phyloP scores from a whole-genome alignment of 495 filamentous ascomycete genomes.

The Pyrenopolyporus hunteri region DNA sequence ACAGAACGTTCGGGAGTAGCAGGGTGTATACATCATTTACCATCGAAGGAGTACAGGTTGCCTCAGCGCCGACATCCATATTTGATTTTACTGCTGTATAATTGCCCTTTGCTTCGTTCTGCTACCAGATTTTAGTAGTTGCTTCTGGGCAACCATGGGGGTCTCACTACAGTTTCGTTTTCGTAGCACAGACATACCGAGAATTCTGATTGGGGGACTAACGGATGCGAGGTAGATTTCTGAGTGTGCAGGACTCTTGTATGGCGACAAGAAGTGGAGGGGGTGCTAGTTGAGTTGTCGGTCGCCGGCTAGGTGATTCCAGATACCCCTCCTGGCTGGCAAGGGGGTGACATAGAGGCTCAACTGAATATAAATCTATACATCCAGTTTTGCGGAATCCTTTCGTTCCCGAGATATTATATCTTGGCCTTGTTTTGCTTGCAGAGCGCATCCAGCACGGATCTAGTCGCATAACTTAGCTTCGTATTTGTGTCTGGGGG shows the following conservation, averaged over 20 bases:
- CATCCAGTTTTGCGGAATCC: slow-evolving; percentile 8
- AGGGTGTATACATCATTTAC: slow-evolving; percentile 23
- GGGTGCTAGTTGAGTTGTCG: slow-evolving; percentile 12
- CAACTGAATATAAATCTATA: slow-evolving; percentile 34
- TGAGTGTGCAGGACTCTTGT: slow-evolving; percentile 28
- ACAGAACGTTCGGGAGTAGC: slow-evolving; percentile 38
- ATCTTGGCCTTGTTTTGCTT: neutral
- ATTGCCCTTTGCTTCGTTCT: slow-evolving; percentile 26
- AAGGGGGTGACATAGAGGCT: slow-evolving; percentile 27
- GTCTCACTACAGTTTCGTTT: slow-evolving; percentile 21
- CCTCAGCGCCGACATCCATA: slow-evolving; percentile 10
- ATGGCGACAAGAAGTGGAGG: slow-evolving; percentile 12
- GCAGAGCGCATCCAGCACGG: too few relatives aligned
- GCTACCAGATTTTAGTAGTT: slow-evolving; percentile 6
- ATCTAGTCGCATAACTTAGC: too few relatives aligned
- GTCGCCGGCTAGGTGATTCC: slow-evolving; percentile 34
- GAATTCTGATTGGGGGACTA: slow-evolving; percentile 21
- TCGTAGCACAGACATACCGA: slow-evolving; percentile 8
- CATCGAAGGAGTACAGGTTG: slow-evolving; percentile 18
- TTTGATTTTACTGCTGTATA: slow-evolving; percentile 35
- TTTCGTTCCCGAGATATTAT: neutral
- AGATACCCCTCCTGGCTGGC: slow-evolving; percentile 38
- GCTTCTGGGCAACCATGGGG: slow-evolving; percentile 5
- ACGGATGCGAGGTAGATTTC: neutral
- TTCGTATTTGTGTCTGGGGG: too few relatives aligned